phyloP scores from a whole-genome alignment of 2,329 filamentous ascomycete genomes.

The Neofusicoccum sp. region DNA sequence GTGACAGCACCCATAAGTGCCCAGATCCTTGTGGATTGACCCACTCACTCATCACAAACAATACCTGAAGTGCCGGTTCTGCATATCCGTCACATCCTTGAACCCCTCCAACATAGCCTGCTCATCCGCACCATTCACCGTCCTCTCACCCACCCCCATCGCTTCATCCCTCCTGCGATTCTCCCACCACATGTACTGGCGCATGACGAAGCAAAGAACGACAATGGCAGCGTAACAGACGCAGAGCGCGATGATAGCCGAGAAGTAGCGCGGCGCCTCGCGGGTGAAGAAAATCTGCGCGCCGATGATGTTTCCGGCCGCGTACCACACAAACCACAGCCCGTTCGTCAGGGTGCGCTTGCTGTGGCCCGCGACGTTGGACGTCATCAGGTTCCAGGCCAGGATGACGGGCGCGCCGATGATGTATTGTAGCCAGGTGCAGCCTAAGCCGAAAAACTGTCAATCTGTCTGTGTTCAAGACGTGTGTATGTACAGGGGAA shows the following conservation, averaged over 20 bases:
- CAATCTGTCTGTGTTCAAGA: neutral
- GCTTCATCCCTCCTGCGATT: slow-evolving; percentile 31
- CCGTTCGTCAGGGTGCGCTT: slow-evolving; percentile 52
- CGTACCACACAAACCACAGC: slow-evolving; percentile 51
- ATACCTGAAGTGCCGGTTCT: slow-evolving; percentile 36
- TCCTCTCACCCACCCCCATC: slow-evolving; percentile 27
- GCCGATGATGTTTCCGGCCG: slow-evolving; percentile 50
- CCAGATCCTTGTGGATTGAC: too few species aligned
- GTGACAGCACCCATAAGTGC: too few species aligned
- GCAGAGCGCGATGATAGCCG: slow-evolving; percentile 44
- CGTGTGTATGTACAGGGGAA: neutral
- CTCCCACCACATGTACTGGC: slow-evolving; percentile 33
- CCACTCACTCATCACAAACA: neutral
- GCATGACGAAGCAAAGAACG: slow-evolving; percentile 29
- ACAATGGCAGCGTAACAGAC: slow-evolving; percentile 46
- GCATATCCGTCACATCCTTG: slow-evolving; percentile 33
- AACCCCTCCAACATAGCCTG: slow-evolving; percentile 35
- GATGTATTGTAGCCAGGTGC: slow-evolving; percentile 53
- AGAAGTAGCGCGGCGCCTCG: slow-evolving; percentile 46
- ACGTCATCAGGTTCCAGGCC: slow-evolving; percentile 51
- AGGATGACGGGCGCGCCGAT: slow-evolving; percentile 52
- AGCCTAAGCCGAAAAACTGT: slow-evolving; percentile 25
- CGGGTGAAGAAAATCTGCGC: slow-evolving; percentile 48
- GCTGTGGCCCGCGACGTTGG: slow-evolving; percentile 49
- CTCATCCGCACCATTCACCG: slow-evolving; percentile 24